A percentile compares a stretch with the other conserved stretches of the same genome.
Conservation (phyloP, 345 rosid species). For the Populus pruinosa region DNA sequence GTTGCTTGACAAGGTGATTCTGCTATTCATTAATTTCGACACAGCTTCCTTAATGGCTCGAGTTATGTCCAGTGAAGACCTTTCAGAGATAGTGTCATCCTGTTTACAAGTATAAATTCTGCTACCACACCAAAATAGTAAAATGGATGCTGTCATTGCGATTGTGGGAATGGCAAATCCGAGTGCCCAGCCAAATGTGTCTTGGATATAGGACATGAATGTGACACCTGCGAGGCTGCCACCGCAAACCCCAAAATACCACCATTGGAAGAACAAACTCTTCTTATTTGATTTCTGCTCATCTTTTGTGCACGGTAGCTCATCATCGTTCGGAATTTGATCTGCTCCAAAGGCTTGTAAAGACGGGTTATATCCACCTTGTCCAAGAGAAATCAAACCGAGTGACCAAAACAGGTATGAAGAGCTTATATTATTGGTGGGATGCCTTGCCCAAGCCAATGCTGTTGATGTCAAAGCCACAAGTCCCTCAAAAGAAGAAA, state of each 20-base stretch:
- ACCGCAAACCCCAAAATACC: conserved; percentile 85
- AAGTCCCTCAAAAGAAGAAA: conserved; percentile 55
- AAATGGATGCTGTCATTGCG: conserved; percentile 58
- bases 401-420: conserved; percentile 70
- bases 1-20: conserved; percentile 36
- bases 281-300: conserved; percentile 45
- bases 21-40: conserved; percentile 24
- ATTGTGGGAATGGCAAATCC: conserved; percentile 81
- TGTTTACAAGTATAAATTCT: conserved; percentile 44
- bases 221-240: conserved; percentile 90
- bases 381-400: conserved; percentile 70
- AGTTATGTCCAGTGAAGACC: conserved; percentile 26
- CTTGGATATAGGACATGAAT: conserved; percentile 81
- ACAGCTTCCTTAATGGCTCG: conserved; percentile 35
- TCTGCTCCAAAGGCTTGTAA: conserved; percentile 93
- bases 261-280: conserved; percentile 74
- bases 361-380: conserved; percentile 82
- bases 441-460: conserved; percentile 44
- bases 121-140: conserved; percentile 55
- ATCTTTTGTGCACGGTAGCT: conserved; percentile 38
- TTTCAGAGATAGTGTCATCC: conserved; percentile 10
- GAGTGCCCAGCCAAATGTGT: conserved; percentile 83
- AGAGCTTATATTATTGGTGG: conserved; percentile 38
- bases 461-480: conserved; percentile 78
- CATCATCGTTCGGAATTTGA: conserved; percentile 56